Evolutionary conservation across 2,329 filamentous ascomycete species (phyloP).

Genomic region (Botrytis galanthina): DNA sequence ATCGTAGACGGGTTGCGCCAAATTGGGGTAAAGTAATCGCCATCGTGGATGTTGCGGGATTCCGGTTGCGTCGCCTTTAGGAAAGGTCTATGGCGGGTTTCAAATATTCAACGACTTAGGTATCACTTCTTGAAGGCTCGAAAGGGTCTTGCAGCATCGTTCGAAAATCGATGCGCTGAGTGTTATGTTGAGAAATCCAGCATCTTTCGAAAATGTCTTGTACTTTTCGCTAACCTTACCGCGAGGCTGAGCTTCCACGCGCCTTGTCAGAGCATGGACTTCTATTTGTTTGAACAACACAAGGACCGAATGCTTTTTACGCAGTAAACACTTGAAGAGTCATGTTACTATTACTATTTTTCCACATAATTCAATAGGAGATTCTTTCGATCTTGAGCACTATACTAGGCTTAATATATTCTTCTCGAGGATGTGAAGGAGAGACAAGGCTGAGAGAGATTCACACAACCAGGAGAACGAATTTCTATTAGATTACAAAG

Average conservation of each 20-base stretch:
- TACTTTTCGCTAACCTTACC: conserved; percentile 8
- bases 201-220: conserved; percentile 7
- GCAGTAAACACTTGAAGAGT: background rate
- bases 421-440: background rate
- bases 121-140: conserved; percentile 3
- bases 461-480: background rate
- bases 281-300: background rate
- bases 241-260: conserved; percentile 1
- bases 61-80: background rate
- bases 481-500: background rate
- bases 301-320: background rate
- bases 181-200: conserved; percentile 2
- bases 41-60: conserved; percentile 10
- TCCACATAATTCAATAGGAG: too few species aligned
- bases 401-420: background rate
- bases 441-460: background rate
- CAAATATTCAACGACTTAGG: background rate
- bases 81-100: background rate
- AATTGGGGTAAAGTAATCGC: conserved; percentile 46
- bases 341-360: background rate
- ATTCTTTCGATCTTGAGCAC: background rate
- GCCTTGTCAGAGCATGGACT: background rate
- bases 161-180: conserved; percentile 9
- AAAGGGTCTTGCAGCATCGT: conserved; percentile 5
- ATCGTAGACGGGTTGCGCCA: conserved; percentile 70